Evolutionary conservation across 2,329 filamentous ascomycete genomes (phyloP).

Genomic region (Calonectria fujianensis): DNA sequence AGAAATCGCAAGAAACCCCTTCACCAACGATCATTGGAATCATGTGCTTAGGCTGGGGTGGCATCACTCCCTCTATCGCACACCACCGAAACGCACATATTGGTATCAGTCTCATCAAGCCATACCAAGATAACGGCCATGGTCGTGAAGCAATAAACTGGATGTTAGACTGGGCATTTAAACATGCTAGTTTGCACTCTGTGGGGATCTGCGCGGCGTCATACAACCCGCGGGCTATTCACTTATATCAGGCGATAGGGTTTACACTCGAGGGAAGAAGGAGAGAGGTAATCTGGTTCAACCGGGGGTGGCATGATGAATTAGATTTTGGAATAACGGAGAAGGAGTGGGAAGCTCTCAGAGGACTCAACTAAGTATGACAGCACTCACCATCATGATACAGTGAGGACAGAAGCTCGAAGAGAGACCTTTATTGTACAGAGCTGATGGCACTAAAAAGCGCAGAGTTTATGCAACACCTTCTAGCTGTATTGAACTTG

Average conservation of each 20-base stretch:
- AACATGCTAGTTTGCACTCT: constrained; percentile 64
- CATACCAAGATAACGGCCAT: constrained; percentile 64
- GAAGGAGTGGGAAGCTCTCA: constrained; percentile 60
- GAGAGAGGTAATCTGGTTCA: constrained; percentile 64
- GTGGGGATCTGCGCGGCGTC: constrained; percentile 63
- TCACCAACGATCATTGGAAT: constrained; percentile 40
- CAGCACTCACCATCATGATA: background rate
- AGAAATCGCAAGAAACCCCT: background rate
- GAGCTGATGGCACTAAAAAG: no score
- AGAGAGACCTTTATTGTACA: background rate
- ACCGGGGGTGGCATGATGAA: constrained; percentile 64
- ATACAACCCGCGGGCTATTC: constrained; percentile 65
- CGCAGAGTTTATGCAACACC: no score
- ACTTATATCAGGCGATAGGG: constrained; percentile 66
- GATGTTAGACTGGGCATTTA: constrained; percentile 67
- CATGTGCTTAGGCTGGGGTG: constrained; percentile 44
- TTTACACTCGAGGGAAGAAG: constrained; percentile 65
- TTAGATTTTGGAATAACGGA: constrained; percentile 63
- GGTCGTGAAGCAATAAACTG: constrained; percentile 68
- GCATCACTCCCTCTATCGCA: constrained; percentile 3
- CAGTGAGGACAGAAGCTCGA: background rate
- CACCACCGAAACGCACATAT: constrained; percentile 53
- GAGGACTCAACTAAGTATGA: constrained; percentile 30
- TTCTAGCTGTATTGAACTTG: background rate
- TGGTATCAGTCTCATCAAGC: constrained; percentile 59